These are phyloP conservation scores for Pascua sp. DNA, from an alignment of 1,284 basidiomycete species.

Conservation along the genomic window DNA sequence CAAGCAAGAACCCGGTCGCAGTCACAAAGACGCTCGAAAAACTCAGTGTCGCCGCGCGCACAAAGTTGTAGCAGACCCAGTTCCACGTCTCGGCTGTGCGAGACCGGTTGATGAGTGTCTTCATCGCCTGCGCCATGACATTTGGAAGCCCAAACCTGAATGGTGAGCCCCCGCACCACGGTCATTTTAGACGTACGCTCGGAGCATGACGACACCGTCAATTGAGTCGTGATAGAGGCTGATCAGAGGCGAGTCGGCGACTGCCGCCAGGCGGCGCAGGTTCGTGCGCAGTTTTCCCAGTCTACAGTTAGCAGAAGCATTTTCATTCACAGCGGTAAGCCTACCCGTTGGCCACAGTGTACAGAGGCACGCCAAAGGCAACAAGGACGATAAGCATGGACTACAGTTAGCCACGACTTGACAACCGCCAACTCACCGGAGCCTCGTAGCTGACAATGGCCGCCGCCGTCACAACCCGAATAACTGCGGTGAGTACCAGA, in stretches of 20 bases:
- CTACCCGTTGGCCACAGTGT: conserved; percentile 25
- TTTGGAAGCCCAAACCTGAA: conserved; percentile 33
- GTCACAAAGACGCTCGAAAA: conserved; percentile 38
- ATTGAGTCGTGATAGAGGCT: conserved; percentile 51
- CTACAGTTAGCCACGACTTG: conserved; percentile 7
- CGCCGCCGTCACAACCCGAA: conserved; percentile 15
- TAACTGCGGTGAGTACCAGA: not conserved
- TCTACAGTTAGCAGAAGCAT: not conserved
- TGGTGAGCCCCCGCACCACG: conserved; percentile 19
- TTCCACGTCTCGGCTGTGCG: conserved; percentile 34
- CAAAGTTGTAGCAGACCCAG: conserved; percentile 39
- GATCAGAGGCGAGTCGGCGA: conserved; percentile 49
- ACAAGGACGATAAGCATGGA: conserved; percentile 25
- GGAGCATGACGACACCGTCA: conserved; percentile 51
- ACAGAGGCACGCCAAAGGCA: conserved; percentile 30
- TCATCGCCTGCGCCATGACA: conserved; percentile 40
- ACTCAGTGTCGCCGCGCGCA: conserved; percentile 30
- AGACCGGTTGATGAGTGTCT: conserved; percentile 37
- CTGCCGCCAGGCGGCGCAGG: conserved; percentile 37
- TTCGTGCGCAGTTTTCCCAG: conserved; percentile 43
- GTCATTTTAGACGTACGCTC: conserved; percentile 25
- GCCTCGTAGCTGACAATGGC: conserved; percentile 27
- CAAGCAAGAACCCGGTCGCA: conserved; percentile 49
- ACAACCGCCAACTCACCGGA: conserved; percentile 23
- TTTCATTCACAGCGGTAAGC: conserved; percentile 14